Base-by-base conservation (phyloP, 108 stramenopile genomes). In the Discostella stelligeroides region DNA sequence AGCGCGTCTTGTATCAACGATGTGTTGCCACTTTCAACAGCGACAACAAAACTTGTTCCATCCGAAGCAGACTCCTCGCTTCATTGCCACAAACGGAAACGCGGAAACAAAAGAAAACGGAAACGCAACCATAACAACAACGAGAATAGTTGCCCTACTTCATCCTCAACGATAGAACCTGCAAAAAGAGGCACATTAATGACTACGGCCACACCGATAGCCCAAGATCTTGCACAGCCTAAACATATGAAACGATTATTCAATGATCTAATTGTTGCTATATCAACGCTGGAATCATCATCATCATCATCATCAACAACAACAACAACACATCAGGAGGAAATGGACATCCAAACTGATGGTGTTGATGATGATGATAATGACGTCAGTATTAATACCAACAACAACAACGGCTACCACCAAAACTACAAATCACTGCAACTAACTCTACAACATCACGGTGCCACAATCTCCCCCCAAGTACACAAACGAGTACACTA, bases 401-500 rank as follows among this genome's bases (percentile, higher is more conserved):
- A 56, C 41, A 18, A 51, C 23, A 54, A 38, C 7, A 25, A 75
- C 29, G 39, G 70, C 29, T 7, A 23, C 43, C 24, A 50, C 57
- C 27, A 51, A 12, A 64, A 59, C 37, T 83, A 83, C 58, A 70
- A 72, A 46, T 47, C 60, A 6, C 76, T 85, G 14, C 50, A 68
- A 57, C 59, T 70, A 6, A 49, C 78, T 10, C 63, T 85, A 45
- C 49, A 62, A 25, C 49, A 70, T 4, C 38, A 72, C 41, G 92
- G 89, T 5, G 92, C 88, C 10, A 63, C 68, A 40, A 74, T 85
- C 8, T 73, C 86, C 3, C 79, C 82, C 9, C 88, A 90, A 73
- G 86, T 91, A 0, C 84, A 90, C 68, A 83, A 86, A 60, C 75
- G 81, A 6, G 86, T 93, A 0, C 49, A 82, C 23, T 64, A 63